These are phyloP conservation scores for Phaeosphaeria sp. DNA, from an alignment of 2,329 filamentous ascomycete species.

Conservation along the genomic window DNA sequence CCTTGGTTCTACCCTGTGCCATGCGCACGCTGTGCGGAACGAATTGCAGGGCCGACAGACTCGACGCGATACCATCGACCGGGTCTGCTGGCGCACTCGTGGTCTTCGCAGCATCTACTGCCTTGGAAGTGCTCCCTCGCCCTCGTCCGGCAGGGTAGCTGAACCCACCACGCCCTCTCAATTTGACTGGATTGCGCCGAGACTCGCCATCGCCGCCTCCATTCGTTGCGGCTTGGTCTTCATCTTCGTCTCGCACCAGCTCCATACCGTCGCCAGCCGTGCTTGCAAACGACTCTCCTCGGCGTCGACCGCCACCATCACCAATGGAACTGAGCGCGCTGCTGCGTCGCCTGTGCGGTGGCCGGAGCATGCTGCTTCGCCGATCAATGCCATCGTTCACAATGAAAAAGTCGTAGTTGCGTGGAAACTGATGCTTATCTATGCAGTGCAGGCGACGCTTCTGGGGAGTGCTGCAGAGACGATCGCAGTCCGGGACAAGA, in stretches of 20 bases:
- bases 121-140: conserved; percentile 15
- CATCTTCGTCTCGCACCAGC: conserved; percentile 23
- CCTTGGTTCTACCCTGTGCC: conserved; percentile 28
- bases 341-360: conserved; percentile 43
- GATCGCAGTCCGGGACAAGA: conserved; percentile 87
- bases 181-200: conserved; percentile 25
- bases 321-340: conserved; percentile 28
- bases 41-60: conserved; percentile 76
- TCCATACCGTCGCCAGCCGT: conserved; percentile 31
- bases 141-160: conserved; percentile 25
- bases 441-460: conserved; percentile 86
- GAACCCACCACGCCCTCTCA: conserved; percentile 42
- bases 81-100: conserved; percentile 54
- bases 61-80: conserved; percentile 68
- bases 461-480: conserved; percentile 80
- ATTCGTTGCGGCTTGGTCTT: conserved; percentile 7
- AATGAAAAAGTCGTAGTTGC: conserved; percentile 61
- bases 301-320: conserved; percentile 11
- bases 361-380: conserved; percentile 74
- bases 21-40: conserved; percentile 59
- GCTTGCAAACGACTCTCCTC: conserved; percentile 28
- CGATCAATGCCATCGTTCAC: conserved; percentile 90
- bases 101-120: not conserved
- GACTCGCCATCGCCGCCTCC: conserved; percentile 15
- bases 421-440: conserved; percentile 92